Evolutionary conservation across 2,329 filamentous ascomycete genomes (phyloP).

Genomic region (Aureobasidium sp.): DNA sequence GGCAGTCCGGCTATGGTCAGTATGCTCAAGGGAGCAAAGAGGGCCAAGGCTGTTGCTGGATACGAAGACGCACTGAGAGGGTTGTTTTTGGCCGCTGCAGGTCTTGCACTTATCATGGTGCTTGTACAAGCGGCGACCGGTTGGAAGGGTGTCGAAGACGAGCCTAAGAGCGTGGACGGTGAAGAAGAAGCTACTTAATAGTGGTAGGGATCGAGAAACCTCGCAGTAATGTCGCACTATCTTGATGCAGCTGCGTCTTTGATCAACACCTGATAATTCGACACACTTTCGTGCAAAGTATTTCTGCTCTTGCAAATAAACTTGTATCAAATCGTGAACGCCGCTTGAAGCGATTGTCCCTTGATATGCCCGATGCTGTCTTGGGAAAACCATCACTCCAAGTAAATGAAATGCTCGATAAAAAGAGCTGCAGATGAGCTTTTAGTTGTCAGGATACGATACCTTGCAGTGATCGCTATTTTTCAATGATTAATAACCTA

Average conservation of each 20-base stretch:
- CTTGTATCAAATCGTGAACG: no score
- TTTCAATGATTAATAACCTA: background rate
- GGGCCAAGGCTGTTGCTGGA: slow-evolving; percentile 43
- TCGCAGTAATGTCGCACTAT: background rate
- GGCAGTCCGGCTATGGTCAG: slow-evolving; percentile 53
- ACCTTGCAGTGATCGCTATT: no score
- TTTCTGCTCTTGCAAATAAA: no score
- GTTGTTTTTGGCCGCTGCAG: slow-evolving; percentile 47
- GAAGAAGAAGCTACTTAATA: slow-evolving; percentile 15
- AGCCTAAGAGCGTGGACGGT: slow-evolving; percentile 13
- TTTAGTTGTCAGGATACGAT: no score
- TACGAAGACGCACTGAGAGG: slow-evolving; percentile 49
- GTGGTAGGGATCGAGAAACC: background rate
- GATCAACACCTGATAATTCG: background rate
- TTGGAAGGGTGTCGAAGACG: slow-evolving; percentile 38
- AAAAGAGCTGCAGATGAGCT: no score
- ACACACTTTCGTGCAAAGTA: no score
- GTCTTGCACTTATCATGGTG: slow-evolving; percentile 42
- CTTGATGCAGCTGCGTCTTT: background rate
- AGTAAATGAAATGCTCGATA: no score
- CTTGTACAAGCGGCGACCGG: slow-evolving; percentile 53
- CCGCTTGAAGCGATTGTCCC: no score
- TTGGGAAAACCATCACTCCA: no score
- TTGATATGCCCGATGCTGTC: no score
- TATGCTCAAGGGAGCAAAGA: slow-evolving; percentile 43